phyloP scores from a whole-genome alignment of 2,329 filamentous ascomycete genomes.

The Neopestalotiopsis rosae region DNA sequence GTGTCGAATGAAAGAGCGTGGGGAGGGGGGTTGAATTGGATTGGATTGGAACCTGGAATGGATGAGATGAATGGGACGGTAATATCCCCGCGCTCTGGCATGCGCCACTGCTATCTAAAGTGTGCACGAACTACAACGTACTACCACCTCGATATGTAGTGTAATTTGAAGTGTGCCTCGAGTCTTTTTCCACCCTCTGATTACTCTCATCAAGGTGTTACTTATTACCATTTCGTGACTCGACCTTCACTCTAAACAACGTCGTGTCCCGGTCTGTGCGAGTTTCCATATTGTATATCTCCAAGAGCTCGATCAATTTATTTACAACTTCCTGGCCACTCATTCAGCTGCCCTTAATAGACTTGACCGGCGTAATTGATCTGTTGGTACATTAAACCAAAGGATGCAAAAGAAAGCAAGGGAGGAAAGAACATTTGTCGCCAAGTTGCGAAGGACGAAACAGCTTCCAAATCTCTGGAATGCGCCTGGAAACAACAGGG shows the following conservation, averaged over 20 bases:
- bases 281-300: background rate
- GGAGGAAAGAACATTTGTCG: background rate
- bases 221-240: background rate
- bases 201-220: background rate
- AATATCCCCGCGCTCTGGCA: slow-evolving; percentile 2
- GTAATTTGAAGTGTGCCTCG: too few relatives aligned
- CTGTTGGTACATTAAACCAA: background rate
- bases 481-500: slow-evolving; percentile 12
- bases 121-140: background rate
- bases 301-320: background rate
- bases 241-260: too few relatives aligned
- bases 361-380: background rate
- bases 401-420: background rate
- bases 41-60: background rate
- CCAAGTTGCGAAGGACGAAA: slow-evolving; percentile 15
- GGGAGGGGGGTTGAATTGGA: background rate
- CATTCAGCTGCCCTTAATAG: too few relatives aligned
- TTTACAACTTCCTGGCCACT: too few relatives aligned
- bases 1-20: background rate
- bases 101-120: background rate
- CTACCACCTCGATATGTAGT: background rate
- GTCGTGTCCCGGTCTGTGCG: background rate
- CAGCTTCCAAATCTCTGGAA: slow-evolving; percentile 13
- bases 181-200: too few relatives aligned
- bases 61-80: background rate